Percentiles rank a stretch among this genome's conserved stretches.
These are phyloP conservation scores for Macrolepiota dolichaula DNA, from an alignment of 768 basidiomycete species.

Conservation along the genomic window DNA sequence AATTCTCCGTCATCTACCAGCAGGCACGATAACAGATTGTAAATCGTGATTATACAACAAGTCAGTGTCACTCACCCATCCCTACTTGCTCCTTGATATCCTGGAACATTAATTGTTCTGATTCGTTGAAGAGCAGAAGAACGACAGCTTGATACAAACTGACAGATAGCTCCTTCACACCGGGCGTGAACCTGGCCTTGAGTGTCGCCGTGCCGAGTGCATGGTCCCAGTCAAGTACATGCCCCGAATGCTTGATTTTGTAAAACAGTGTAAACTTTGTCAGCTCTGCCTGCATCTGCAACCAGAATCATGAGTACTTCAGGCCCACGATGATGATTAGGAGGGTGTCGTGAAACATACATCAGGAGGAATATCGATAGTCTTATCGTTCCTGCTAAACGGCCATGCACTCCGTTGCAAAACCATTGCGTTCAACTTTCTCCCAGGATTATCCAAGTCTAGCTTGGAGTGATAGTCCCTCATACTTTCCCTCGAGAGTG, in stretches of 20 bases:
- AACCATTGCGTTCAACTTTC: conserved; percentile 70
- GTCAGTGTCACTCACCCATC: conserved; percentile 56
- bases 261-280: conserved; percentile 67
- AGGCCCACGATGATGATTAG: neutral
- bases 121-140: conserved; percentile 81
- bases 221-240: conserved; percentile 83
- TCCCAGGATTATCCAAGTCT: conserved; percentile 31
- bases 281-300: conserved; percentile 73
- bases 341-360: conserved; percentile 30
- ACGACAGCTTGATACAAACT: conserved; percentile 90
- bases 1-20: conserved; percentile 66
- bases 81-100: conserved; percentile 67
- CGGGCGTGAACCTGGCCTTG: conserved; percentile 61
- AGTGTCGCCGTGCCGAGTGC: conserved; percentile 81
- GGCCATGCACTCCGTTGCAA: conserved; percentile 92
- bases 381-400: conserved; percentile 51
- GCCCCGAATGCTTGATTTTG: conserved; percentile 70
- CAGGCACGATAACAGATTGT: conserved; percentile 13
- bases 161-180: conserved; percentile 83
- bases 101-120: conserved; percentile 51
- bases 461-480: conserved; percentile 56
- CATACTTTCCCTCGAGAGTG: conserved; percentile 72
- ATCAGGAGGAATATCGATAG: conserved; percentile 48
- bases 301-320: conserved; percentile 6
- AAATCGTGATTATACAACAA: conserved; percentile 13